These are phyloP conservation scores for Hortaea sp. DNA, from an alignment of 2,329 filamentous ascomycete species.

Conservation along the genomic window DNA sequence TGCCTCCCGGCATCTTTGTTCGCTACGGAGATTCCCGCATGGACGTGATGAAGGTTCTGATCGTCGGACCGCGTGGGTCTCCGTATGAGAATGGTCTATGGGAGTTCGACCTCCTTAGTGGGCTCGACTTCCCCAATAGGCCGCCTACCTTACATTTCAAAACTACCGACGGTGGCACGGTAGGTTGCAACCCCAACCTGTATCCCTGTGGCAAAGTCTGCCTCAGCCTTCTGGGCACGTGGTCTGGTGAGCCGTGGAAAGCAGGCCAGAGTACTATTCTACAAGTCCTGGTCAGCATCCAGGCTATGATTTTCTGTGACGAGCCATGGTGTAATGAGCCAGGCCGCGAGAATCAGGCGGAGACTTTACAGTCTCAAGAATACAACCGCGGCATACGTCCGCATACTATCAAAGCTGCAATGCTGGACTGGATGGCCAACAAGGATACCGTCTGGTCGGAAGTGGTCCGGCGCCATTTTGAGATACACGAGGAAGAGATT, in stretches of 20 bases:
- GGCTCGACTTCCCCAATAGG: conserved; percentile 34
- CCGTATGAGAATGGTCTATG: conserved; percentile 52
- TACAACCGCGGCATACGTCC: conserved; percentile 22
- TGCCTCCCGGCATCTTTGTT: conserved; percentile 47
- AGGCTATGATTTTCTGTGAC: conserved; percentile 47
- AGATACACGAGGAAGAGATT: background rate
- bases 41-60: conserved; percentile 47
- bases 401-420: conserved; percentile 23
- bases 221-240: conserved; percentile 49
- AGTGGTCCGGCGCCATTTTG: background rate
- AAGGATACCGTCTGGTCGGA: background rate
- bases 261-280: conserved; percentile 43
- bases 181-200: conserved; percentile 49
- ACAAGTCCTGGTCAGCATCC: conserved; percentile 44
- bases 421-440: conserved; percentile 20
- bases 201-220: conserved; percentile 47
- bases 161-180: conserved; percentile 38
- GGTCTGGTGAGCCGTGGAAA: conserved; percentile 48
- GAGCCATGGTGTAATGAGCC: conserved; percentile 49
- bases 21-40: conserved; percentile 47
- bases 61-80: conserved; percentile 47
- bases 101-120: conserved; percentile 46
- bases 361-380: too few relatives aligned
- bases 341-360: background rate
- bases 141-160: conserved; percentile 47